Evolutionary conservation across 2,329 filamentous ascomycete species (phyloP), one percentile per base, ranked within the genome.

Genomic region (Cladosporium sp.): DNA sequence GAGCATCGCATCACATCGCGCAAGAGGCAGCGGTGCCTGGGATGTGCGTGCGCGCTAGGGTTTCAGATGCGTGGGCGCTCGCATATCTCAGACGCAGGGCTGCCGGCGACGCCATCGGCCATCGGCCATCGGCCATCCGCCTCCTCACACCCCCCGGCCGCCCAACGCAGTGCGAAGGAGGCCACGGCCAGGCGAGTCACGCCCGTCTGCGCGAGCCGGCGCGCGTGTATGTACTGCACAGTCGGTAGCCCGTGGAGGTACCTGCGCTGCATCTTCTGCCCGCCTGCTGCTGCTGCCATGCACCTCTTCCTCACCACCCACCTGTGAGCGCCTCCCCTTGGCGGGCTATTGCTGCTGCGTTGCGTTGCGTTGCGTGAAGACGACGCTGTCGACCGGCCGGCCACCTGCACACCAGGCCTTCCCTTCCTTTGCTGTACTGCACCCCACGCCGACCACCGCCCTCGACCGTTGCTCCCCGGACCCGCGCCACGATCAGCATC

Each of bases 321-420:
- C 16, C 45, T 40, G 45, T 48, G 45, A 48, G 45, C 45, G 45
- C 38, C 45, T 11, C 45, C 45, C 45, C 45, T 31, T 41, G 45
- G 45, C 45, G 45, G 45, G 45, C 34, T 33, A 18, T 18, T 18
- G 16, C 16, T 18, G 16, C 16, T 18, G 16, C 16, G 16, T 35
- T 35, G 33, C 9, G 33, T 16, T 16, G 14, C 14, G 14, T 35
- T 9, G 13, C 9, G 33, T 9, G 13, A 35, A 35, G 33, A 35
- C 33, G 33, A 35, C 33, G 33, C 9, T 13, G 14, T 16, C 40
- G 42, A 44, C 6, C 13, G 33, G 18, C 33, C 16, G 44, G 38
- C 38, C 44, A 34, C 22, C 44, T 22, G 40, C 16, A 35, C 33
- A 46, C 18, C 18, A 16, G 44, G 37, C 10, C 33, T 18, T 32